A percentile compares a stretch with the other conserved stretches of the same genome.
Conservation (phyloP, 169 alveolate genomes). For the Eimeria acervulina region DNA sequence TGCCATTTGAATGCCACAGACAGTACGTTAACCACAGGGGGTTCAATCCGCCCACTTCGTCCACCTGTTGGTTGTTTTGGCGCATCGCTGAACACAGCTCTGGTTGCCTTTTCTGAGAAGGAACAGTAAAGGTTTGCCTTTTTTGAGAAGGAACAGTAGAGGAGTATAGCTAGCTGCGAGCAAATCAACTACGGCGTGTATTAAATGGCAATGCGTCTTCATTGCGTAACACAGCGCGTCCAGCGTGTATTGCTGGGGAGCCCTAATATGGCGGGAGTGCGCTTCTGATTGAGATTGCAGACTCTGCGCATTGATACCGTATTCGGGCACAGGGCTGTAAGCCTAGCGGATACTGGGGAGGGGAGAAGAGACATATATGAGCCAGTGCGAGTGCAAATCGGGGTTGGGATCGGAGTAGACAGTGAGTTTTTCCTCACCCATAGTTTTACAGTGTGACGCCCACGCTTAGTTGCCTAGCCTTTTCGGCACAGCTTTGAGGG, state of each 20-base stretch:
- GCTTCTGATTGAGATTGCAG: background rate
- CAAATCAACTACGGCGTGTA: background rate
- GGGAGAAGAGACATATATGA: background rate
- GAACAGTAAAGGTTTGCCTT: background rate
- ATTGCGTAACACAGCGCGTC: background rate
- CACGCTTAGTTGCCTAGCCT: no score
- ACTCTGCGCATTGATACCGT: no score
- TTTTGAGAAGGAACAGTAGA: no score
- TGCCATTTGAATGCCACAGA: background rate
- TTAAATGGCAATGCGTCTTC: background rate
- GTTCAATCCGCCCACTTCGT: background rate
- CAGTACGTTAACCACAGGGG: background rate
- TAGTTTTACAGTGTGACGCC: no score
- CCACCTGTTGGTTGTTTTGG: background rate
- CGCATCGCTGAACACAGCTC: no score
- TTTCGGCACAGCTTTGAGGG: no score
- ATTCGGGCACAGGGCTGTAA: background rate
- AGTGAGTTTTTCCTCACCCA: background rate
- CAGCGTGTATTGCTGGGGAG: background rate
- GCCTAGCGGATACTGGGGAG: background rate
- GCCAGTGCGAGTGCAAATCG: background rate
- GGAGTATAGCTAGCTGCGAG: background rate
- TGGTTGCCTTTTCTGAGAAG: background rate
- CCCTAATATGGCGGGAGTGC: background rate
- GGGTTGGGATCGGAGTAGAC: background rate